Evolutionary conservation across 2,329 filamentous ascomycete genomes (phyloP).

Genomic region (Trichoderma citrinoviride): DNA sequence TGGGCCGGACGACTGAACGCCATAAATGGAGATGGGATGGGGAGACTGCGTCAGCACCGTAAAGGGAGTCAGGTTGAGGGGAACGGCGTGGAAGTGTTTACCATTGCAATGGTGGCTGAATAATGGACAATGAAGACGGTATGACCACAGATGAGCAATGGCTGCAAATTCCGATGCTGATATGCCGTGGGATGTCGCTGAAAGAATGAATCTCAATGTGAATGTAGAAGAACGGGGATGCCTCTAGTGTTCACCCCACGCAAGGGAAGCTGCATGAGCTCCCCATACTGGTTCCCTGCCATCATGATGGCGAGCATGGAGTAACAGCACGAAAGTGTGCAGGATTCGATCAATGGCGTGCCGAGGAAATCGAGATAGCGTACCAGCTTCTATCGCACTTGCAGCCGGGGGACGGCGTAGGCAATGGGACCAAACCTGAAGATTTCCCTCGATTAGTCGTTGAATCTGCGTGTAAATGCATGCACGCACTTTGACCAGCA

Average conservation of each 20-base stretch:
- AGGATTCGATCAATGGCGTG: neutral
- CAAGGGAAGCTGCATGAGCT: neutral
- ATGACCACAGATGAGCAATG: neutral
- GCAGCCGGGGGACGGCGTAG: neutral
- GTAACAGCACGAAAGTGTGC: neutral
- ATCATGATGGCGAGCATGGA: neutral
- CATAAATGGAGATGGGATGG: conserved; percentile 8
- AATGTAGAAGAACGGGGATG: neutral
- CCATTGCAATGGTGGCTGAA: neutral
- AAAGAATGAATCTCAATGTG: neutral
- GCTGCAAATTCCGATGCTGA: neutral
- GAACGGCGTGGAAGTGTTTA: neutral
- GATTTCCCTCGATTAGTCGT: too few species aligned
- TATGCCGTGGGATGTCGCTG: neutral
- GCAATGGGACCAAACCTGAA: neutral
- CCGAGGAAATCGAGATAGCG: neutral
- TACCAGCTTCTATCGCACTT: neutral
- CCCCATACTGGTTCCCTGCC: neutral
- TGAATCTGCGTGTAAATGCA: too few species aligned
- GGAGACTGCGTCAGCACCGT: conserved; percentile 5
- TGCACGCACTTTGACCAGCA: too few species aligned
- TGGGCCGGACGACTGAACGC: neutral
- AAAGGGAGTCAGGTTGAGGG: neutral
- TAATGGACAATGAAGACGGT: neutral
- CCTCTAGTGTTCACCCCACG: neutral